Evolutionary conservation across 192 early-diverging fungal genomes (phyloP), one percentile per base, ranked within the genome.

Genomic region (Pilaira anomala): DNA sequence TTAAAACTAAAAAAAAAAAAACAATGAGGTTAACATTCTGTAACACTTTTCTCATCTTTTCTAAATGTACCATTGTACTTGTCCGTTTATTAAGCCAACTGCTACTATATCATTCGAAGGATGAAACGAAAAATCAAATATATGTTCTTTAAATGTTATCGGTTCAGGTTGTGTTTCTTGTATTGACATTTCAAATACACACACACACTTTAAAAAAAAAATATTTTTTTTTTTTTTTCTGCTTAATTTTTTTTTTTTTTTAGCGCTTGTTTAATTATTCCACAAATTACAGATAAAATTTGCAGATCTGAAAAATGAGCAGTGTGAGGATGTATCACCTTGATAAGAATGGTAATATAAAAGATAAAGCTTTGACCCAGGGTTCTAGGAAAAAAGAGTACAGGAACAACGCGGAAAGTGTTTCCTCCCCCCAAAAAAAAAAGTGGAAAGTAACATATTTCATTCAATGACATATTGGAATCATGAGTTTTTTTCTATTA

Each of bases 81-180:
- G 75, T 39, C 92, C 92, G 21, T 79, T 85, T 41, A 93, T 88
- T 49, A 88, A 72, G n/a, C 85, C 86, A 7, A 84, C 80, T 18
- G 87, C 88, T 21, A 92, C 74, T 9, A 93, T 72, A 58, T 81
- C 66, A 33, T 85, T 72, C 0, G 63, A 60, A 7, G 92, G 90
- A 69, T 91, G 89, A 73, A 92, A 91, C 1, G 80, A 75, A 67
- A 90, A 76, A 69, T 83, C 81, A 77, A 86, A 82, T 41, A 82
- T 71, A 55, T 78, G 75, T 52, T 76, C 68, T 52, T 78, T 68
- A 62, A 85, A 85, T 2, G 56, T 39, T 39, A 82, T 65, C 16
- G 75, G 63, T 40, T 74, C 68, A 21, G 74, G 74, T 40, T 73
- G 68, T 11, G 71, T 26, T 52, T 53, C 67, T 65, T 33, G 21